These are phyloP conservation scores for Bathelium albidoporum DNA, from an alignment of 495 filamentous ascomycete species.

Conservation along the genomic window DNA sequence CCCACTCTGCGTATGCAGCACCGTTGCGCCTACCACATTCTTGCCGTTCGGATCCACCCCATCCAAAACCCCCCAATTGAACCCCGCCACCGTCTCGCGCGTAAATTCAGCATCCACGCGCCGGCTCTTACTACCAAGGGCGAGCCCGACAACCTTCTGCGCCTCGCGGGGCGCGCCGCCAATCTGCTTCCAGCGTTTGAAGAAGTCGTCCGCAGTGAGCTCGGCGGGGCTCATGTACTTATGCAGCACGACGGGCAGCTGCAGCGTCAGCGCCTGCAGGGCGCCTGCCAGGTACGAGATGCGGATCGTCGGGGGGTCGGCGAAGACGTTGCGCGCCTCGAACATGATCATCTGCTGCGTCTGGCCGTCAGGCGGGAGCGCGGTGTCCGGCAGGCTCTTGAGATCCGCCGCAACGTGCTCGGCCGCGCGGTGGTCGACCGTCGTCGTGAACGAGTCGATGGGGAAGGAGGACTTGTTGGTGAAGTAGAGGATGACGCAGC, in stretches of 20 bases:
- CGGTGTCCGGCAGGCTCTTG: conserved; percentile 79
- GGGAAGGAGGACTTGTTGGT: conserved; percentile 79
- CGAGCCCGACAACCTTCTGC: conserved; percentile 69
- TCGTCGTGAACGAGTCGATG: conserved; percentile 86
- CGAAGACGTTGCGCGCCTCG: conserved; percentile 71
- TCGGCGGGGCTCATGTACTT: conserved; percentile 93
- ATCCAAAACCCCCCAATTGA: conserved; percentile 78
- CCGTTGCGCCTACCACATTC: conserved; percentile 90
- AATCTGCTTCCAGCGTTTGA: conserved; percentile 98
- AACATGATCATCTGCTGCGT: conserved; percentile 93
- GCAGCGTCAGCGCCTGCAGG: conserved; percentile 83
- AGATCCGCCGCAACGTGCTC: conserved; percentile 67
- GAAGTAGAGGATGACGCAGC: conserved; percentile 91
- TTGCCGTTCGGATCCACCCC: conserved; percentile 80
- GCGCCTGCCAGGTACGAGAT: conserved; percentile 91
- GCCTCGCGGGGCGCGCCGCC: conserved; percentile 77
- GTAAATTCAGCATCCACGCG: conserved; percentile 47
- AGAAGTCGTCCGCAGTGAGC: conserved; percentile 82
- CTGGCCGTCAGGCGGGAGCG: conserved; percentile 61
- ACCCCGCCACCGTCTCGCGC: conserved; percentile 58
- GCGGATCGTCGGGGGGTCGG: conserved; percentile 78
- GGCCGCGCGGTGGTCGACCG: conserved; percentile 68
- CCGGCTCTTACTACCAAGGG: conserved; percentile 14
- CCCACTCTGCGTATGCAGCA: conserved; percentile 74
- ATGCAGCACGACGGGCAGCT: conserved; percentile 78